phyloP scores from a whole-genome alignment of 805 yeast genomes.

The Scheffersomyces ergatensis region DNA sequence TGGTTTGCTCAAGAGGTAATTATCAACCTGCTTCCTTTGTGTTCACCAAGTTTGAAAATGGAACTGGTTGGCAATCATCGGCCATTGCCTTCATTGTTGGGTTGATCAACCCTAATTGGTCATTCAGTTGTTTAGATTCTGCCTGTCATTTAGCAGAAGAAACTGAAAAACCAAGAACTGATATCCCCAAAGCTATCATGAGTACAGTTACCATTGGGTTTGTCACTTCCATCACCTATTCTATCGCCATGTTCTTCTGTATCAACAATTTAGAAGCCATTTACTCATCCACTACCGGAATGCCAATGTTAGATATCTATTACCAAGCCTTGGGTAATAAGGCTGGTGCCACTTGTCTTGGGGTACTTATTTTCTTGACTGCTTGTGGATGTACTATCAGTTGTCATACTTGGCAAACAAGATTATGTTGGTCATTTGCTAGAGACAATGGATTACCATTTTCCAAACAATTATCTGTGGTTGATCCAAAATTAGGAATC shows the following conservation, averaged over 20 bases:
- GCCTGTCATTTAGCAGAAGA: slow-evolving; percentile 44
- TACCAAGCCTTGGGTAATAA: slow-evolving; percentile 34
- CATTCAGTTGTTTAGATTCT: slow-evolving; percentile 39
- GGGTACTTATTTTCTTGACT: slow-evolving; percentile 30
- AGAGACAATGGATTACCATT: slow-evolving; percentile 44
- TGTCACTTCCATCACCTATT: slow-evolving; percentile 36
- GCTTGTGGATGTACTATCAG: slow-evolving; percentile 38
- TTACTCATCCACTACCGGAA: slow-evolving; percentile 26
- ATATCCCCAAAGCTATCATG: slow-evolving; percentile 38
- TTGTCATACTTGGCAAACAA: slow-evolving; percentile 43
- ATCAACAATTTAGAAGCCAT: slow-evolving; percentile 29
- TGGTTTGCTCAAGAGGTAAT: slow-evolving; percentile 34
- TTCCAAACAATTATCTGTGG: slow-evolving; percentile 34
- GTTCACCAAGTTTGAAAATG: slow-evolving; percentile 16
- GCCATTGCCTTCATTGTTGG: slow-evolving; percentile 39
- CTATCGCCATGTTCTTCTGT: slow-evolving; percentile 40
- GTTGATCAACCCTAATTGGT: slow-evolving; percentile 37
- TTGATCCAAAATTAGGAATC: slow-evolving; percentile 36
- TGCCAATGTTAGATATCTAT: slow-evolving; percentile 41
- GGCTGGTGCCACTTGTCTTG: slow-evolving; percentile 37
- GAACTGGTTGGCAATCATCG: slow-evolving; percentile 26
- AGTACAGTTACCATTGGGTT: slow-evolving; percentile 41
- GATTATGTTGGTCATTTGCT: slow-evolving; percentile 43
- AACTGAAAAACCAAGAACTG: slow-evolving; percentile 33
- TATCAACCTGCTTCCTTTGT: slow-evolving; percentile 27